Percentiles rank a stretch among this genome's conserved stretches.
These are phyloP conservation scores for Aspergillus puulaauensis DNA, from an alignment of 2,329 filamentous ascomycete species.

Conservation along the genomic window DNA sequence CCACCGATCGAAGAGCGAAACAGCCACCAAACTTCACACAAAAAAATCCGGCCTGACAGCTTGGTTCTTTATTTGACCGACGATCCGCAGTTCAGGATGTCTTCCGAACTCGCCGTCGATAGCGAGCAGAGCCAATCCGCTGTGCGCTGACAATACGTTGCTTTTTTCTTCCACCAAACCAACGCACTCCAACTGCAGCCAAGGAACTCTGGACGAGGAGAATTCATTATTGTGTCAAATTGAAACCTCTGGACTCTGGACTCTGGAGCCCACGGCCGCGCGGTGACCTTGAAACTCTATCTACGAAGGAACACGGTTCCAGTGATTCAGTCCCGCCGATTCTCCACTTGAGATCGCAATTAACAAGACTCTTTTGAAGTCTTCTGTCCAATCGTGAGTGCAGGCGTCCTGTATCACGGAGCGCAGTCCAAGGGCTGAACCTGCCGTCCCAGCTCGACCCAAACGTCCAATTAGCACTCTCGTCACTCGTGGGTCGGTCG, in stretches of 20 bases:
- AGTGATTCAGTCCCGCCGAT: neutral
- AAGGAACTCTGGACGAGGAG: conserved; percentile 9
- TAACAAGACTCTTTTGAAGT: neutral
- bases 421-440: too few species aligned
- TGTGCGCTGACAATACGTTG: neutral
- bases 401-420: neutral
- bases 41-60: neutral
- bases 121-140: neutral
- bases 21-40: neutral
- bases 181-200: neutral
- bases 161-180: neutral
- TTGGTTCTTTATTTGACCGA: neutral
- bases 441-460: neutral
- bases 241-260: neutral
- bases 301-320: conserved; percentile 6
- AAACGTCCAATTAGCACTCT: neutral
- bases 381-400: conserved; percentile 1
- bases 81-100: neutral
- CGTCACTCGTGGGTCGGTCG: conserved; percentile 3
- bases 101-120: neutral
- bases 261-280: neutral
- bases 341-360: conserved; percentile 6
- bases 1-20: conserved; percentile 1
- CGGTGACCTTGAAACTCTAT: conserved; percentile 16
- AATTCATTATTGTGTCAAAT: neutral